Evolutionary conservation across 768 basidiomycete genomes (phyloP).

Genomic region (Termitomyces sp.): DNA sequence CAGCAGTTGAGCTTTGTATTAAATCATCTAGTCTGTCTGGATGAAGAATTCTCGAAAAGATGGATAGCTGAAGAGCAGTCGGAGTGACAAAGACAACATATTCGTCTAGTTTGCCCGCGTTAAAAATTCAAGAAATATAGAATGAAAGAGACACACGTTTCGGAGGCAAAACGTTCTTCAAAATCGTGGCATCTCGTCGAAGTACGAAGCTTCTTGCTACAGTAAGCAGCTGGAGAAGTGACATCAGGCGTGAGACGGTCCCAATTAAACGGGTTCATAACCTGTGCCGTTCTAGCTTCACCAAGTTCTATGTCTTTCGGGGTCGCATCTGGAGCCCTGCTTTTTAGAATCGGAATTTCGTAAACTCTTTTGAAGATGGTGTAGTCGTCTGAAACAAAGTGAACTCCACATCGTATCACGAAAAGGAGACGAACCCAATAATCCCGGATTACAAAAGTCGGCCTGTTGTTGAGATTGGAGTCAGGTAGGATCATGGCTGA

Average conservation of each 20-base stretch:
- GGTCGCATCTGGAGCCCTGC: slow-evolving; percentile 73
- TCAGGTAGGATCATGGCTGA: background rate
- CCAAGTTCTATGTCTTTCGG: slow-evolving; percentile 73
- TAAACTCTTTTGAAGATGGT: slow-evolving; percentile 73
- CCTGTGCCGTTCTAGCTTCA: slow-evolving; percentile 71
- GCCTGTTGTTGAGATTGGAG: slow-evolving; percentile 39
- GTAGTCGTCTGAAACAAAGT: slow-evolving; percentile 55
- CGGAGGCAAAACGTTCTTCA: slow-evolving; percentile 83
- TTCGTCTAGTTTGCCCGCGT: slow-evolving; percentile 57
- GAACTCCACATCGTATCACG: background rate
- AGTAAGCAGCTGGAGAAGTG: slow-evolving; percentile 45
- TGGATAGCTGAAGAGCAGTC: slow-evolving; percentile 71
- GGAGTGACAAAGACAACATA: slow-evolving; percentile 97
- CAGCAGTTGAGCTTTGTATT: slow-evolving; percentile 64
- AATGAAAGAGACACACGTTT: slow-evolving; percentile 55
- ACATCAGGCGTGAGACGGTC: background rate
- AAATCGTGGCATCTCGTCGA: slow-evolving; percentile 76
- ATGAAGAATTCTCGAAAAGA: slow-evolving; percentile 73
- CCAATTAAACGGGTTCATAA: slow-evolving; percentile 19
- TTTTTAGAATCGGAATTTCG: slow-evolving; percentile 82
- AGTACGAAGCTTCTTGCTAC: slow-evolving; percentile 88
- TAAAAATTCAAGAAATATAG: background rate
- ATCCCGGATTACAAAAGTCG: slow-evolving; percentile 90
- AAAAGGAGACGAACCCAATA: slow-evolving; percentile 53
- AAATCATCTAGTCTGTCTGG: slow-evolving; percentile 66